Percentiles rank a stretch among this genome's conserved stretches.
phyloP scores from a whole-genome alignment of 2,329 filamentous ascomycete species.

The Fusarium buharicum region DNA sequence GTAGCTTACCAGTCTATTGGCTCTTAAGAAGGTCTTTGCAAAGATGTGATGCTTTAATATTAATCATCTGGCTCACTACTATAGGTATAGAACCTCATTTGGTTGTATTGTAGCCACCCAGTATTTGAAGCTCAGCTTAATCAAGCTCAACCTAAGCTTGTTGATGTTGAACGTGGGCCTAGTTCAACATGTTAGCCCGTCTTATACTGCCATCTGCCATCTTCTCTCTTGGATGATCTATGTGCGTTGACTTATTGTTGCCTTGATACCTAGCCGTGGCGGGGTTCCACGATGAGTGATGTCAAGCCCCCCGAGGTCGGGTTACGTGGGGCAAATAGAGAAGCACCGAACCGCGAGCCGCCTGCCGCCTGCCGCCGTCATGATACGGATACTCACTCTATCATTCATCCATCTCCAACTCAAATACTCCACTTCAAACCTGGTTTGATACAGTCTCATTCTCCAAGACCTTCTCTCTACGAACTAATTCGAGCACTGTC shows the following conservation, averaged over 20 bases:
- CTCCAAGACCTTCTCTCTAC: constrained; percentile 21
- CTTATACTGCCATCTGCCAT: neutral
- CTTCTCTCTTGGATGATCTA: neutral
- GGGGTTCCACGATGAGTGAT: constrained; percentile 34
- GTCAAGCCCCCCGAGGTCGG: constrained; percentile 38
- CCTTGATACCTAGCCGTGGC: constrained; percentile 23
- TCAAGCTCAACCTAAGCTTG: neutral
- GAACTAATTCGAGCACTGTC: constrained; percentile 6
- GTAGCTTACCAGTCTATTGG: no score
- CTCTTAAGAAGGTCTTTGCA: neutral
- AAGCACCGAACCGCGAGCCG: constrained; percentile 30
- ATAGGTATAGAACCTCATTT: no score
- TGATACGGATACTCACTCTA: neutral
- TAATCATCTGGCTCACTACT: no score
- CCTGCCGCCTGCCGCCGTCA: constrained; percentile 34
- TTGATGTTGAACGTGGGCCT: neutral
- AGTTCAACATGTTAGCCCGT: neutral
- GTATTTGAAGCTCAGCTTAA: neutral
- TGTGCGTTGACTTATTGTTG: neutral
- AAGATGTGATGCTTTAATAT: no score
- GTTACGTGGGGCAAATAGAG: constrained; percentile 43
- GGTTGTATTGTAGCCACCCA: no score
- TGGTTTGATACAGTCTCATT: constrained; percentile 15
- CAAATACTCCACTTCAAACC: constrained; percentile 40
- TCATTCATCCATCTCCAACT: constrained; percentile 31